Conservation (phyloP, 306 rosid species). For the Benincasa hispida region DNA sequence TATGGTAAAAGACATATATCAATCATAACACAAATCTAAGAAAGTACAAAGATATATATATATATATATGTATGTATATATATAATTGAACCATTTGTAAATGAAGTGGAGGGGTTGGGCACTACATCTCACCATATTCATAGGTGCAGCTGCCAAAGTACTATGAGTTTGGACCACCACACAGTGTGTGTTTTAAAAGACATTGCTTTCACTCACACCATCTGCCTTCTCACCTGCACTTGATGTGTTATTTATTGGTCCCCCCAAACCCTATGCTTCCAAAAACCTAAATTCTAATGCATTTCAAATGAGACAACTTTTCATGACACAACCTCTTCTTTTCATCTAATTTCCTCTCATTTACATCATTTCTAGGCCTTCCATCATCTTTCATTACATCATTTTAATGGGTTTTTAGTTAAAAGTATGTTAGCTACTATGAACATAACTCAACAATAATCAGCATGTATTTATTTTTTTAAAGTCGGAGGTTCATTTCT, state of each 20-base stretch:
- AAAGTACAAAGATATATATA: background rate
- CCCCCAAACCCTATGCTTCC: background rate
- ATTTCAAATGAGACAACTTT: background rate
- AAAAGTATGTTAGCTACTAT: too few relatives aligned
- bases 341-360: background rate
- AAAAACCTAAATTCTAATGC: background rate
- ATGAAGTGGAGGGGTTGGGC: background rate
- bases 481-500: too few relatives aligned
- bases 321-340: background rate
- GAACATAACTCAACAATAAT: too few relatives aligned
- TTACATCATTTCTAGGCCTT: background rate
- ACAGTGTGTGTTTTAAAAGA: slow-evolving; percentile 1
- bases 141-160: slow-evolving; percentile 7
- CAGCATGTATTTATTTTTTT: too few relatives aligned
- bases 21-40: too few relatives aligned
- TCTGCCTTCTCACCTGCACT: slow-evolving; percentile 8
- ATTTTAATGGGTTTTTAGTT: too few relatives aligned
- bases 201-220: slow-evolving; percentile 8
- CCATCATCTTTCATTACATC: too few relatives aligned
- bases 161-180: slow-evolving; percentile 14
- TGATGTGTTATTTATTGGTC: background rate
- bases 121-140: background rate
- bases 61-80: too few relatives aligned
- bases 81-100: too few relatives aligned
- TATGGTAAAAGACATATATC: too few relatives aligned